A percentile compares a stretch with the other conserved stretches of the same genome.
Evolutionary conservation across 176 grass and related monocot species (phyloP).

Genomic region (Oryza officinalis): DNA sequence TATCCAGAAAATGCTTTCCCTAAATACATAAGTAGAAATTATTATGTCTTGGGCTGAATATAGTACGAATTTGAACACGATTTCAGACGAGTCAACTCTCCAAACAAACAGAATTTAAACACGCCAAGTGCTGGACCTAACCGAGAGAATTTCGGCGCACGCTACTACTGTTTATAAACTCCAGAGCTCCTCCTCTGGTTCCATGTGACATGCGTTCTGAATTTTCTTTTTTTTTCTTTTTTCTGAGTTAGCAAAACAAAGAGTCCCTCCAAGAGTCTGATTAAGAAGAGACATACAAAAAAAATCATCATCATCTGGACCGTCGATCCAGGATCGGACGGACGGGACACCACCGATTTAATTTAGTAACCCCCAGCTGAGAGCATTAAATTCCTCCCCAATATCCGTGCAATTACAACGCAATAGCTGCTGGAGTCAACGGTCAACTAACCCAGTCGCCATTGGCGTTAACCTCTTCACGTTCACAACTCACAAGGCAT

Average conservation of each 20-base stretch:
- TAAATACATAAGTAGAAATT: too few species aligned
- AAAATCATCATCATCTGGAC: neutral
- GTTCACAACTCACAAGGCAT: neutral
- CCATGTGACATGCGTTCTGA: too few species aligned
- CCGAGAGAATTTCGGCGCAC: neutral
- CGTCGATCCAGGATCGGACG: neutral
- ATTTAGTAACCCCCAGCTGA: too few species aligned
- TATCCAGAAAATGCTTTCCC: too few species aligned
- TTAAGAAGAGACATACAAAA: too few species aligned
- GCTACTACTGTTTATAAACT: neutral
- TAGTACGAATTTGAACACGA: neutral
- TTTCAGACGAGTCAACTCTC: neutral
- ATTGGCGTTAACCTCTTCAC: neutral
- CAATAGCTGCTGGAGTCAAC: conserved; percentile 9
- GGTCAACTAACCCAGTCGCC: neutral
- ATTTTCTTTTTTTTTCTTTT: too few species aligned
- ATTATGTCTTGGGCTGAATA: too few species aligned
- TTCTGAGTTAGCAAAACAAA: too few species aligned
- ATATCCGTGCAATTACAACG: neutral
- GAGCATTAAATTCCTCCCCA: neutral
- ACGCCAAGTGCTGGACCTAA: neutral
- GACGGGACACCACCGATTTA: neutral
- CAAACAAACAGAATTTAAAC: neutral
- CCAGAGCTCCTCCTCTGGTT: too few species aligned
- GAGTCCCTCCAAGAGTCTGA: too few species aligned